Base-by-base conservation (phyloP, 2,329 filamentous ascomycete genomes). In the Ambrosiella cleistominuta region DNA sequence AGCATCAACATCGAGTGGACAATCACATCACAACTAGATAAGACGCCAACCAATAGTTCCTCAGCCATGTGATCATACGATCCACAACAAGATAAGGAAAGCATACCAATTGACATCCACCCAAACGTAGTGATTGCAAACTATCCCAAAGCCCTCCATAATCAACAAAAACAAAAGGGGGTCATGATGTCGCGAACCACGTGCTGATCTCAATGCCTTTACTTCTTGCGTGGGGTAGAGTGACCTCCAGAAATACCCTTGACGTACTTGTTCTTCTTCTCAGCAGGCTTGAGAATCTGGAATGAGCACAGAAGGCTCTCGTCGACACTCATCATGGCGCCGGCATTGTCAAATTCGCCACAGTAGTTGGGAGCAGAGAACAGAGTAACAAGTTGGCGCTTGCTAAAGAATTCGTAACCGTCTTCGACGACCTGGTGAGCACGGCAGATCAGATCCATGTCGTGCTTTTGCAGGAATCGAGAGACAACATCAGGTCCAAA, bases 221-320 rank as follows among this genome's bases (percentile, higher is more conserved):
- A 62, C 62, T 63, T 63, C 58, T 56, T 62, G 52, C 61, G 62
- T 45, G 60, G 60, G 60, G 60, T 58, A 55, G 58, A 54, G 52
- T 56, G 57, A 58, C 60, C 54, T 42, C 61, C 65, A 63, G 63
- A 78, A 73, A 85, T 78, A 75, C 77, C 78, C 75, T 82, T 80
- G 70, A 94, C 90, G 79, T 95, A 97, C 90, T 97, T 97, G 88
- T 96, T 91, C 85, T 98, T 98, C 85, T 98, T 98, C 82, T 98
- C 93, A 73, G 93, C 93, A 69, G 93, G 93, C 79, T 97, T 98
- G 77, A 98, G 80, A 70, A 98, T 97, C 88, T 97, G 93, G 85
- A 98, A 98, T 63, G 90, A 96, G 79, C 93, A 98, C 68, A 98
- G 79, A 72, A 98, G 75, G 71, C 90, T 96, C 78, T 97, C 93